Evolutionary conservation across 2,329 filamentous ascomycete genomes (phyloP), one percentile per base, ranked within the genome.

Genomic region (Colletotrichum sp.): DNA sequence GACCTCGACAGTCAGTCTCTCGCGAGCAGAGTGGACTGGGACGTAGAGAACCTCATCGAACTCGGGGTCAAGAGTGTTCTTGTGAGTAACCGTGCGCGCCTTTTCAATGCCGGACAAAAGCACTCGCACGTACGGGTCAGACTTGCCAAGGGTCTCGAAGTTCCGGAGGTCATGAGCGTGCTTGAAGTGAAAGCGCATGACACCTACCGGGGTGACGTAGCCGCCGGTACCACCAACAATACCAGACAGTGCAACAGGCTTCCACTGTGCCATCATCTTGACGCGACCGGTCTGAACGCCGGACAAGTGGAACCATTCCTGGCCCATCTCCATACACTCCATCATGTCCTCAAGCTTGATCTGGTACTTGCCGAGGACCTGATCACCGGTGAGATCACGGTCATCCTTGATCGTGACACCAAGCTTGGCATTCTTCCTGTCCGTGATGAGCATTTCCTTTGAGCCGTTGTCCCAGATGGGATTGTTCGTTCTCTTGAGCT

Each of bases 11-110:
- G 93, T 92, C 34, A 99, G 88, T 81, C 94, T 95, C 83, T 99
- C 97, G 36, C 95, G 93, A 16, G 91, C 81, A 8, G 93, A 96
- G 83, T 98, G 96, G 73, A 99, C 91, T 2, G 98, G 96, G 1
- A 99, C 90, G 82, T 99, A 99, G 26, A 98, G 91, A 28, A 99
- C 93, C 85, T 99, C 97, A 81, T 99, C 96, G 93, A 95, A 99
- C 69, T 97, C 94, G 3, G 97, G 97, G 82, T 98, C 95, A 74
- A 99, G 92, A 77, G 98, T 98, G 86, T 98, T 99, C 83, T 95
- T 93, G 88, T 97, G 98, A 0, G 96, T 99, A 67, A 99, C 97
- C 4, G 97, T 99, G 74, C 96, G 93, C 12, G 92, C 96, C 84
- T 96, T 98, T 82, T 97, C 94, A 72, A 99, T 93, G 61, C 97